Evolutionary conservation across 371 early-diverging fungal genomes (phyloP), one percentile per base, ranked within the genome.

Genomic region (Mortierella sp.): DNA sequence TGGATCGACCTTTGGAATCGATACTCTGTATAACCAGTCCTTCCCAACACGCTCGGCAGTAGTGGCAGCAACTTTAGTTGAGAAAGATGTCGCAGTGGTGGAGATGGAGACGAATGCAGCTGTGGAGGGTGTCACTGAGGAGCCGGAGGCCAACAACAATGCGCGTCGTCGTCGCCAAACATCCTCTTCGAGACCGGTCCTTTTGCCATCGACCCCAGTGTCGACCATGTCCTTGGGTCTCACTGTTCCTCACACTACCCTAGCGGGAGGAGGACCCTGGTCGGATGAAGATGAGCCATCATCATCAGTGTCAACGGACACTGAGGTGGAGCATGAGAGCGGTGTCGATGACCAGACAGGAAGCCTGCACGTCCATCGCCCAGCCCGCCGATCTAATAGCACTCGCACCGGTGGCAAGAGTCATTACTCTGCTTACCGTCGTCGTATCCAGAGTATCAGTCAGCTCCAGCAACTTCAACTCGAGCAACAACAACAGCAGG

Each of bases 351-450:
- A 38, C 24, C 65, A 65, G 3, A 21, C 65, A 45, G 71, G 70
- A 5, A 77, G 77, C 57, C 44, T 71, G 72, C 71, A 55, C 19
- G 72, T 38, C 8, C 31, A 58, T 21, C 47, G 45, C 26, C 24
- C 58, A 0, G 21, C 38, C 31, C 68, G 55, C 70, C 79, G 79
- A 6, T 70, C 34, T 34, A 28, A 52, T 19, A 74, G 74, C 28
- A 47, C 19, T 21, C 54, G 47, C 8, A 70, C 79, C 10, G 70
- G 74, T 45, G 74, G 74, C 28, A 79, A 79, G 52, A 60, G 52
- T 38, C 70, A 55, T 5, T 79, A 55, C 34, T 70, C 74, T 34
- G 74, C 74, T n/a, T 79, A 79, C 44, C 74, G 74, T 19, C 28
- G 52, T 14, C 68, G 71, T 47, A 34, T 21, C 45, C 72, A 65